A percentile compares a stretch with the other conserved stretches of the same genome.
phyloP scores from a whole-genome alignment of 2,329 filamentous ascomycete genomes.

The Aaosphaeria pasadenensis region DNA sequence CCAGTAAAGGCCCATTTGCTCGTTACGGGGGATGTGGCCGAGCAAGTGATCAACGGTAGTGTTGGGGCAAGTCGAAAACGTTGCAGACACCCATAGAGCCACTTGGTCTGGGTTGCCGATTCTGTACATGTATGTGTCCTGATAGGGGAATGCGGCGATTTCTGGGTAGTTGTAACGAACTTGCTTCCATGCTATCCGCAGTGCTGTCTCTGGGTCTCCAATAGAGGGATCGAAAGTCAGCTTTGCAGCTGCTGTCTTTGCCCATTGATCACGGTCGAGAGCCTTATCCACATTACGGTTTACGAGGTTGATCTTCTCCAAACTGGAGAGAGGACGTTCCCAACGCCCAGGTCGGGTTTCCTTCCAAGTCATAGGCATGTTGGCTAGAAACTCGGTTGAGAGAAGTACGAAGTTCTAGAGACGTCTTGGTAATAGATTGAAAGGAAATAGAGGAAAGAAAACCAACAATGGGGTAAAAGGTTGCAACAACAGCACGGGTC shows the following conservation, averaged over 20 bases:
- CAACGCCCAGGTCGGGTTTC: constrained; percentile 22
- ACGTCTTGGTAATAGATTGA: no score
- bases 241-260: constrained; percentile 21
- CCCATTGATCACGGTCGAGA: constrained; percentile 22
- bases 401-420: no score
- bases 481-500: no score
- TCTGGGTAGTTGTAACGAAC: constrained; percentile 24
- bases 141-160: constrained; percentile 21
- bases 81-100: constrained; percentile 20
- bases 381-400: no score
- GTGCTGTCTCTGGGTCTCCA: constrained; percentile 14
- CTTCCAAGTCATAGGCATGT: constrained; percentile 10
- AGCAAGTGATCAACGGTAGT: constrained; percentile 17
- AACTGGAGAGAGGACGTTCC: constrained; percentile 19
- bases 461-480: no score
- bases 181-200: constrained; percentile 20
- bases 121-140: constrained; percentile 20
- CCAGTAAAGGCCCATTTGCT: constrained; percentile 24
- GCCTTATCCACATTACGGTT: constrained; percentile 22
- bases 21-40: constrained; percentile 20
- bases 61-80: constrained; percentile 13
- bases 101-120: constrained; percentile 17
- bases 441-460: no score
- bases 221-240: constrained; percentile 17
- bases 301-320: constrained; percentile 19